Conservation (phyloP, 1,284 basidiomycete species). For the Hemileia vastatrix region DNA sequence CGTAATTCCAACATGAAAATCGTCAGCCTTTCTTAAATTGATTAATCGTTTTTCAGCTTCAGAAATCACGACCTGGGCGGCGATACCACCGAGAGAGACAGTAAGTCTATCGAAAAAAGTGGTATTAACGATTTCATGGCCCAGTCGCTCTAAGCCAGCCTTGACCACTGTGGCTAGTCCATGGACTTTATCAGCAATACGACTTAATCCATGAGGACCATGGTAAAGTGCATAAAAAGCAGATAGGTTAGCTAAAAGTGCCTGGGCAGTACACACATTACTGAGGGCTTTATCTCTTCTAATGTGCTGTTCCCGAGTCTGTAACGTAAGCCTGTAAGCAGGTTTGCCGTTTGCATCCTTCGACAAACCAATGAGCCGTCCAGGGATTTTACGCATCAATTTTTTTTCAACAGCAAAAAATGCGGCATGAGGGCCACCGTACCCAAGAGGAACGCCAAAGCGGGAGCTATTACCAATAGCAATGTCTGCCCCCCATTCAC, state of each 20-base stretch:
- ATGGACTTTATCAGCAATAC: slow-evolving; percentile 84
- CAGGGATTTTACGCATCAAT: slow-evolving; percentile 94
- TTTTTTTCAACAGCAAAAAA: slow-evolving; percentile 92
- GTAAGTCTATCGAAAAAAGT: slow-evolving; percentile 88
- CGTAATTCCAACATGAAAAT: slow-evolving; percentile 70
- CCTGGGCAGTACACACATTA: slow-evolving; percentile 53
- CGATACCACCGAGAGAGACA: slow-evolving; percentile 56
- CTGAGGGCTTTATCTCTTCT: slow-evolving; percentile 43
- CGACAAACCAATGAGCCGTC: slow-evolving; percentile 81
- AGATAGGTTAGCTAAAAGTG: slow-evolving; percentile 89
- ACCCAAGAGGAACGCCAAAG: slow-evolving; percentile 84
- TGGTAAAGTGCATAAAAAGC: slow-evolving; percentile 98
- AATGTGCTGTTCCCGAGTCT: slow-evolving; percentile 52
- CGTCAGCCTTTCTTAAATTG: slow-evolving; percentile 75
- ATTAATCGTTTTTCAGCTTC: slow-evolving; percentile 60
- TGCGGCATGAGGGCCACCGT: slow-evolving; percentile 83
- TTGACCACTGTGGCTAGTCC: slow-evolving; percentile 74
- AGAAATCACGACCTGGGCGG: slow-evolving; percentile 60
- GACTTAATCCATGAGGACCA: slow-evolving; percentile 72
- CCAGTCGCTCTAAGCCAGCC: slow-evolving; percentile 58
- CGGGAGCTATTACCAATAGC: slow-evolving; percentile 89
- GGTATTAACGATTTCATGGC: slow-evolving; percentile 55
- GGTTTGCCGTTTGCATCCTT: slow-evolving; percentile 72
- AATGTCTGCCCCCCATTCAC: slow-evolving; percentile 97
- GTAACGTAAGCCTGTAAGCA: slow-evolving; percentile 84